Evolutionary conservation across 331 rosid genomes (phyloP).

Genomic region (Acacia concinna): DNA sequence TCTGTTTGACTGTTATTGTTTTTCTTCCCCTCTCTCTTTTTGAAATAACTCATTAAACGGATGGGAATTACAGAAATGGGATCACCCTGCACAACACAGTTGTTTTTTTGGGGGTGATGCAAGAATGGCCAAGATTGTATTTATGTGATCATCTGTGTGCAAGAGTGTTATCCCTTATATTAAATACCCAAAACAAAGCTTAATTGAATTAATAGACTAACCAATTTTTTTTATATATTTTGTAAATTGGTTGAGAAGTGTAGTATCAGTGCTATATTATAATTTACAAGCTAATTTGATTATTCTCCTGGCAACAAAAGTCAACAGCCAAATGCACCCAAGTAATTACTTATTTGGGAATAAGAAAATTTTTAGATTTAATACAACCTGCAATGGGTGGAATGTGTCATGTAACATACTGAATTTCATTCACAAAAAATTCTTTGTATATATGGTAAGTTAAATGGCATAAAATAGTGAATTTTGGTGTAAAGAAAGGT

Average conservation of each 20-base stretch:
- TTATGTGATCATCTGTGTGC: slow-evolving; percentile 26
- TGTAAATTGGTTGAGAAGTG: neutral
- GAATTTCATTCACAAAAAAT: too few relatives aligned
- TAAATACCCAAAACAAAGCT: slow-evolving; percentile 27
- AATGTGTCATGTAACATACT: too few relatives aligned
- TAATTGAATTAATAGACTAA: slow-evolving; percentile 39
- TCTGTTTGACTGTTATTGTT: slow-evolving; percentile 14
- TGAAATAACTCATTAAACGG: slow-evolving; percentile 19
- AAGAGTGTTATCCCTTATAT: slow-evolving; percentile 10
- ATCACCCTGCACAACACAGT: slow-evolving; percentile 29
- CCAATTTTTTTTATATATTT: slow-evolving; percentile 13
- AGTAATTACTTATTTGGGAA: neutral
- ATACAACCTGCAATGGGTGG: neutral
- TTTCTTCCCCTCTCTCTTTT: neutral
- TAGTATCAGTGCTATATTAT: neutral
- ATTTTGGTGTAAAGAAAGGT: too few relatives aligned
- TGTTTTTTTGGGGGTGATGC: slow-evolving; percentile 37
- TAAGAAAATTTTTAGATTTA: neutral
- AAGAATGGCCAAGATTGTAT: slow-evolving; percentile 42
- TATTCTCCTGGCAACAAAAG: neutral
- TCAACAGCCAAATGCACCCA: neutral
- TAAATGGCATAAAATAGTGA: too few relatives aligned
- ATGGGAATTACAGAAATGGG: slow-evolving; percentile 42
- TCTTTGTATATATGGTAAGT: too few relatives aligned
- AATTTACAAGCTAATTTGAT: neutral